phyloP scores from a whole-genome alignment of 352 stramenopile species.

The Halophytophthora batemanensis region DNA sequence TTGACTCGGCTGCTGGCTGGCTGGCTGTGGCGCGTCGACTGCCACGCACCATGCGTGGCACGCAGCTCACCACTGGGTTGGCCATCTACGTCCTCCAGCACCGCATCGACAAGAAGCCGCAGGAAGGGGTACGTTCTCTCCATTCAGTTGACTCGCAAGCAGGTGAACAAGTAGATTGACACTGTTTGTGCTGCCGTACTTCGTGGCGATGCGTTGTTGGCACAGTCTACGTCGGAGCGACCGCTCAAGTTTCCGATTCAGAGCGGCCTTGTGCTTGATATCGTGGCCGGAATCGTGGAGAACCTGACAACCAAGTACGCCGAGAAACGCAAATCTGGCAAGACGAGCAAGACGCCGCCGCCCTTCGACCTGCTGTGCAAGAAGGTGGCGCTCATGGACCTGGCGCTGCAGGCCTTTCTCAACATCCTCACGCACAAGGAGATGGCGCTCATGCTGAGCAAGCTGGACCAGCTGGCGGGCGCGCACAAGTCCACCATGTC shows the following conservation, averaged over 20 bases:
- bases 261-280: slow-evolving; percentile 73
- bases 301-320: slow-evolving; percentile 72
- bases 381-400: slow-evolving; percentile 82
- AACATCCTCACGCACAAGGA: slow-evolving; percentile 71
- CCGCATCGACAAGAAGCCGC: slow-evolving; percentile 57
- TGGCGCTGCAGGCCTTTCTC: slow-evolving; percentile 74
- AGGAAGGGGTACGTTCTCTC: slow-evolving; percentile 36
- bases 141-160: too few species aligned
- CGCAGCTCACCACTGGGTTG: slow-evolving; percentile 71
- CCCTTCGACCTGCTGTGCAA: slow-evolving; percentile 77
- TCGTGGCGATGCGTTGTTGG: too few species aligned
- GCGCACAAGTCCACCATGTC: slow-evolving; percentile 79
- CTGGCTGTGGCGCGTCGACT: slow-evolving; percentile 68
- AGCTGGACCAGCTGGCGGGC: slow-evolving; percentile 66
- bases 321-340: slow-evolving; percentile 45
- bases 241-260: slow-evolving; percentile 81
- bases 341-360: slow-evolving; percentile 29
- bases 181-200: background rate
- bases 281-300: slow-evolving; percentile 75
- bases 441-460: slow-evolving; percentile 64
- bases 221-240: slow-evolving; percentile 44
- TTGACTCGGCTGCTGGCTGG: slow-evolving; percentile 73
- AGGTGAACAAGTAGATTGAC: background rate
- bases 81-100: slow-evolving; percentile 81
- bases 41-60: slow-evolving; percentile 66